phyloP scores from a whole-genome alignment of 768 basidiomycete genomes.

The Melanogaster broomeanus region DNA sequence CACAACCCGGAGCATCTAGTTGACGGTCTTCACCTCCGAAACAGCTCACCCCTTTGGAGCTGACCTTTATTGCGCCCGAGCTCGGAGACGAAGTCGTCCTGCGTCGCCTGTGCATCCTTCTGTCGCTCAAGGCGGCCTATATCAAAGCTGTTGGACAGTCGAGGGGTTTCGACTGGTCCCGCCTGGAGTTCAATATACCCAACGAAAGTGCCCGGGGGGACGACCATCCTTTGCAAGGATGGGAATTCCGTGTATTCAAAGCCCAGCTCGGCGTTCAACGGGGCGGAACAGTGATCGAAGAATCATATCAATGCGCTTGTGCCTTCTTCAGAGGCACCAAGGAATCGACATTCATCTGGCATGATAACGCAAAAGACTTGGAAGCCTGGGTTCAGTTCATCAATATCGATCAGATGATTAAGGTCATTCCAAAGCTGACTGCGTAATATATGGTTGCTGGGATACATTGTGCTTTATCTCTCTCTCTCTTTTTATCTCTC shows the following conservation, averaged over 20 bases:
- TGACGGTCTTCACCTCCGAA: neutral
- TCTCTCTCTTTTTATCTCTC: neutral
- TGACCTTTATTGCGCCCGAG: slow-evolving; percentile 51
- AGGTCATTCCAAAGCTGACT: slow-evolving; percentile 72
- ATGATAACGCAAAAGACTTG: slow-evolving; percentile 63
- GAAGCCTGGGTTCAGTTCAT: slow-evolving; percentile 86
- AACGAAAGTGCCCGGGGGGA: slow-evolving; percentile 65
- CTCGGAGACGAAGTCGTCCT: slow-evolving; percentile 65
- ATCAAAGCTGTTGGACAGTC: slow-evolving; percentile 84
- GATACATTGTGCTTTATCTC: neutral
- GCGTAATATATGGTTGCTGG: slow-evolving; percentile 39
- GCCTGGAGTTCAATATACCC: slow-evolving; percentile 80
- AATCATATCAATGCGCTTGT: slow-evolving; percentile 74
- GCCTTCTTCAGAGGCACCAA: slow-evolving; percentile 74
- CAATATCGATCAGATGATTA: slow-evolving; percentile 79
- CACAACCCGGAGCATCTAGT: neutral
- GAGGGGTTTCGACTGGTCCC: slow-evolving; percentile 76
- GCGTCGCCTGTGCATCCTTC: slow-evolving; percentile 73
- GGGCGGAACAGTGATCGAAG: slow-evolving; percentile 51
- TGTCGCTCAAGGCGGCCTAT: slow-evolving; percentile 80
- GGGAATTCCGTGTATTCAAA: slow-evolving; percentile 86
- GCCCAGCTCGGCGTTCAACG: slow-evolving; percentile 71
- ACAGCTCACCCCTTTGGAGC: slow-evolving; percentile 53
- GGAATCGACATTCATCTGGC: slow-evolving; percentile 72
- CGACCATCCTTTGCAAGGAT: slow-evolving; percentile 67